Conservation (phyloP, 257 asterid species). For the Solanum appendiculatum region DNA sequence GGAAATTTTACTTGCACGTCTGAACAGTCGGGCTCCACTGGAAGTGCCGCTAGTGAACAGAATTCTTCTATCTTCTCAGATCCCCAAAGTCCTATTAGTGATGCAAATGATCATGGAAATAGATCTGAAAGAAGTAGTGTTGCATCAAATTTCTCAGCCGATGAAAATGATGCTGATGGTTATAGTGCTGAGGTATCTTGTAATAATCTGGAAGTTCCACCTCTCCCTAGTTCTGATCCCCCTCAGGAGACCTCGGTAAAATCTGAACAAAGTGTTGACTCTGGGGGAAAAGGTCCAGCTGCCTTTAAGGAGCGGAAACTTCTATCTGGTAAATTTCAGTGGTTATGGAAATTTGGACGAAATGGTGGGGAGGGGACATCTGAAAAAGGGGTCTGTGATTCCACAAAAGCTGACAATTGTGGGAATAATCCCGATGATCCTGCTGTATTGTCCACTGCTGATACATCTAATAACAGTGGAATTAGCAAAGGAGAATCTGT, state of each 20-base stretch:
- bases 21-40: constrained; percentile 12
- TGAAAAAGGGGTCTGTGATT: constrained; percentile 18
- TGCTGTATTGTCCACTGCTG: neutral
- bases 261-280: constrained; percentile 22
- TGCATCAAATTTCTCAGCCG: constrained; percentile 42
- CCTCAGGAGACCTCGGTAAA: constrained; percentile 17
- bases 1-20: constrained; percentile 18
- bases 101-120: constrained; percentile 20
- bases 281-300: neutral
- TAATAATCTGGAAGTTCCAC: constrained; percentile 15
- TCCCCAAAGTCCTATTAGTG: constrained; percentile 33
- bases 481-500: constrained; percentile 24
- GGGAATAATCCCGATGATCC: neutral
- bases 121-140: constrained; percentile 48
- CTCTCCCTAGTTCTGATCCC: constrained; percentile 11
- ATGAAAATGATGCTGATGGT: constrained; percentile 24
- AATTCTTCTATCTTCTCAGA: constrained; percentile 37
- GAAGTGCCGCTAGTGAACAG: constrained; percentile 33
- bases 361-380: constrained; percentile 21
- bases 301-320: constrained; percentile 22
- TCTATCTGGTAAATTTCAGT: constrained; percentile 21
- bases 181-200: constrained; percentile 10
- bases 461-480: neutral
- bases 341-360: constrained; percentile 39
- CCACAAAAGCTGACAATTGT: constrained; percentile 1